These are phyloP conservation scores for Dissophora ornata DNA, from an alignment of 192 early-diverging fungal species.

Conservation along the genomic window DNA sequence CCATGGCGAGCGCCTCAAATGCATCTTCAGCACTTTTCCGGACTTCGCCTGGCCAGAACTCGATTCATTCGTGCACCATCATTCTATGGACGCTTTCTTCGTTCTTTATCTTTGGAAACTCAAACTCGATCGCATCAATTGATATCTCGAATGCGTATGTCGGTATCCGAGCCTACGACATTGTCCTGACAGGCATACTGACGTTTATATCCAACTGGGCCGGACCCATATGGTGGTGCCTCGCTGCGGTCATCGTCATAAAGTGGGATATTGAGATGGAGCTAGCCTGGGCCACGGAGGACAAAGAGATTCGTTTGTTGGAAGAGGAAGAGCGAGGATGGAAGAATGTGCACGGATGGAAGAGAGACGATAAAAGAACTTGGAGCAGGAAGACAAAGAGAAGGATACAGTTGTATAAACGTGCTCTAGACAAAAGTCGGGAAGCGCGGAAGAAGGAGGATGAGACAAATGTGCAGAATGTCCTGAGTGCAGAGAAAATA, in stretches of 20 bases:
- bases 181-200: conserved; percentile 68
- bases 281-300: conserved; percentile 19
- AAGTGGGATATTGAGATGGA: conserved; percentile 46
- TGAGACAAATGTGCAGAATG: neutral
- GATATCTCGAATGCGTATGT: conserved; percentile 82
- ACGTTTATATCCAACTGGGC: conserved; percentile 80
- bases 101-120: conserved; percentile 79
- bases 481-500: neutral
- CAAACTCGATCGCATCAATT: conserved; percentile 82
- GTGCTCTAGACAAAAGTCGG: conserved; percentile 12
- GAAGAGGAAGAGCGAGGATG: conserved; percentile 14
- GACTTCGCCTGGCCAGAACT: conserved; percentile 20
- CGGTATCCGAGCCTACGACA: conserved; percentile 75
- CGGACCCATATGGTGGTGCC: conserved; percentile 74
- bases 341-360: conserved; percentile 30
- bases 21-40: neutral
- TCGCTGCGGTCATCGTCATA: conserved; percentile 54
- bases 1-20: neutral
- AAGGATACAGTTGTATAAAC: conserved; percentile 17
- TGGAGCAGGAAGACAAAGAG: conserved; percentile 19
- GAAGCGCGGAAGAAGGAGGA: neutral
- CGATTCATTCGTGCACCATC: conserved; percentile 49
- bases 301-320: neutral
- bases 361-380: conserved; percentile 12
- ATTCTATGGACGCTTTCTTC: conserved; percentile 64